Percentiles rank a stretch among this genome's conserved stretches.
Evolutionary conservation across 2,329 filamentous ascomycete species (phyloP).

Genomic region (Metarhizium humberi): DNA sequence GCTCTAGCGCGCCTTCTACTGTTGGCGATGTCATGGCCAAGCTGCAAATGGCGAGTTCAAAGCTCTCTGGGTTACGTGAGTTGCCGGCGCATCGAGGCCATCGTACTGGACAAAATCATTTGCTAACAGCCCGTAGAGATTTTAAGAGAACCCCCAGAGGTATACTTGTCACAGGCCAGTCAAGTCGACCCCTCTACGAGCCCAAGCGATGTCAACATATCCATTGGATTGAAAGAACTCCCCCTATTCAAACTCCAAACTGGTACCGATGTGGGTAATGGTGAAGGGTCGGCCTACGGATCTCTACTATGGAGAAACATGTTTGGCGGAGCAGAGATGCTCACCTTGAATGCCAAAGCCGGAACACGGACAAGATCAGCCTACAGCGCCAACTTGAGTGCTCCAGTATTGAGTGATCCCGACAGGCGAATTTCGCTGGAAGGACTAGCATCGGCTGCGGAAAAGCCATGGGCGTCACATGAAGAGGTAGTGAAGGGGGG

Average conservation of each 20-base stretch:
- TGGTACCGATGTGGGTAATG: conserved; percentile 87
- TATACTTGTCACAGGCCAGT: conserved; percentile 72
- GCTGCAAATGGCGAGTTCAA: conserved; percentile 60
- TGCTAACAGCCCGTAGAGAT: conserved; percentile 51
- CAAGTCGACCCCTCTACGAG: conserved; percentile 59
- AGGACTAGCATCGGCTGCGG: conserved; percentile 70
- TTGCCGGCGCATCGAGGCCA: background rate
- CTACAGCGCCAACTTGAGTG: conserved; percentile 78
- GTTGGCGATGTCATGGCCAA: conserved; percentile 69
- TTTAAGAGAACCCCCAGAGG: conserved; percentile 72
- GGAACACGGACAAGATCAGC: conserved; percentile 87
- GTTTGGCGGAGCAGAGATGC: conserved; percentile 84
- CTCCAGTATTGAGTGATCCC: conserved; percentile 76
- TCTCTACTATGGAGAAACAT: conserved; percentile 84
- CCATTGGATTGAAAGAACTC: conserved; percentile 74
- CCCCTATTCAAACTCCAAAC: conserved; percentile 83
- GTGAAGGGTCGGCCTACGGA: conserved; percentile 87
- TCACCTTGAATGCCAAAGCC: conserved; percentile 78
- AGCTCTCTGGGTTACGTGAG: conserved; percentile 72
- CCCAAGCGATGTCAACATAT: conserved; percentile 72
- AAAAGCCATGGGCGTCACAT: conserved; percentile 89
- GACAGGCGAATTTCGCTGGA: conserved; percentile 72
- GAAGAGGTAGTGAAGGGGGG: conserved; percentile 80
- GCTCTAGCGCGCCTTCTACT: conserved; percentile 60
- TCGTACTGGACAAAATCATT: background rate